These are phyloP conservation scores for Phaffomyces thermotolerans DNA, from an alignment of 805 yeast species.

Conservation along the genomic window DNA sequence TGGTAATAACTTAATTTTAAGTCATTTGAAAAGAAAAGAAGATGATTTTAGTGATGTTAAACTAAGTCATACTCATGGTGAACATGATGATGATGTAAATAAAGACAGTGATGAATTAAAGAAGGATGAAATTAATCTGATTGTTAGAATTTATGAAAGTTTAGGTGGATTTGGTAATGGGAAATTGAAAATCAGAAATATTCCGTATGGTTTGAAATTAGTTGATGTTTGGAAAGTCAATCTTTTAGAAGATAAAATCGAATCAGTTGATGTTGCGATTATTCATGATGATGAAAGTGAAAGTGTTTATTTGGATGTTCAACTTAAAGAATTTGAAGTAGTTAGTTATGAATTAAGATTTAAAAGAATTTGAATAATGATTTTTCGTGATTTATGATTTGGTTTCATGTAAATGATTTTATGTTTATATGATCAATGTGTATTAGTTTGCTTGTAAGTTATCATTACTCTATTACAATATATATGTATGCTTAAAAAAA, in stretches of 20 bases:
- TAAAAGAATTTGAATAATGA: too few species aligned
- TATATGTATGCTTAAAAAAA: too few species aligned
- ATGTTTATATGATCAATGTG: too few species aligned
- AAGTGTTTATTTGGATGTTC: constrained; percentile 54
- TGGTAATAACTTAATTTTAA: constrained; percentile 45
- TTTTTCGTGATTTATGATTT: too few species aligned
- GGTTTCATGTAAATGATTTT: too few species aligned
- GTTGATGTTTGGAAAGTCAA: constrained; percentile 27
- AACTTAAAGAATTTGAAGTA: constrained; percentile 57
- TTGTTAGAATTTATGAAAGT: constrained; percentile 78
- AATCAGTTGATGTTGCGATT: constrained; percentile 16
- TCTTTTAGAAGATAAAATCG: constrained; percentile 32
- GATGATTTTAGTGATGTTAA: constrained; percentile 49
- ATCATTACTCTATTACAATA: too few species aligned
- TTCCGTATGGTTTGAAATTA: constrained; percentile 25
- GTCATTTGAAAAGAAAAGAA: constrained; percentile 82
- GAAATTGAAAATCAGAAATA: constrained; percentile 34
- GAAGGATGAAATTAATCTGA: constrained; percentile 45
- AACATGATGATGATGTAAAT: not conserved
- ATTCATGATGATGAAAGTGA: not conserved
- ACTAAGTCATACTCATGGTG: not conserved
- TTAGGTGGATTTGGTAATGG: constrained; percentile 74
- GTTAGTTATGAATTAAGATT: constrained; percentile 32
- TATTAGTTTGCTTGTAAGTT: too few species aligned
- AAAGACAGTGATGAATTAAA: constrained; percentile 15